A percentile compares a stretch with the other conserved stretches of the same genome.
These are phyloP conservation scores for Arthromyces matolae DNA, from an alignment of 768 basidiomycete genomes.

Conservation along the genomic window DNA sequence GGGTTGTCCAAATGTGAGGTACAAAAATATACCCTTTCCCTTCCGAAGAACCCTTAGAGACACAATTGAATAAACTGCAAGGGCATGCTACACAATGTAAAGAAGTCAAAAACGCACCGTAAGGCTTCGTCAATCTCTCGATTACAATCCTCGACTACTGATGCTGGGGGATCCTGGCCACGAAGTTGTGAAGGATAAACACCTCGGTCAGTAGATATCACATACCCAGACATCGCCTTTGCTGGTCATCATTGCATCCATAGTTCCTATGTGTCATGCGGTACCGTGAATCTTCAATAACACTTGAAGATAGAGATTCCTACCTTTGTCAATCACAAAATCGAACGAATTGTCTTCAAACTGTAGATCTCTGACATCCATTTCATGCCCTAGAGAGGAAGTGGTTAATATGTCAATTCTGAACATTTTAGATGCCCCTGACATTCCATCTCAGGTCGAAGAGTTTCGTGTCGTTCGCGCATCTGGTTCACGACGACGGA, in stretches of 20 bases:
- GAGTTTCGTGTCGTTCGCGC: constrained; percentile 45
- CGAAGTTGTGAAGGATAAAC: constrained; percentile 20
- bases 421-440: constrained; percentile 14
- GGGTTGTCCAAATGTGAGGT: constrained; percentile 86
- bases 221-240: constrained; percentile 81
- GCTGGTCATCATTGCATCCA: constrained; percentile 87
- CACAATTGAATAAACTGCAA: background rate
- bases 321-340: constrained; percentile 80
- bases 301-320: too few species aligned
- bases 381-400: constrained; percentile 62
- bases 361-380: constrained; percentile 71
- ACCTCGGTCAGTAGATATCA: background rate
- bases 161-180: constrained; percentile 63
- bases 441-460: constrained; percentile 73
- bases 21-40: constrained; percentile 60
- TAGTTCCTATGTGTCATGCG: constrained; percentile 51
- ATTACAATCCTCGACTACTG: constrained; percentile 66
- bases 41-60: constrained; percentile 58
- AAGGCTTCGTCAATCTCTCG: constrained; percentile 75
- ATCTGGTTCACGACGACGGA: constrained; percentile 71
- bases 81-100: background rate
- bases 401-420: background rate
- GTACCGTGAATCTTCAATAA: too few species aligned
- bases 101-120: constrained; percentile 38
- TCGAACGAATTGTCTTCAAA: constrained; percentile 67